These are phyloP conservation scores for Saraca asoca DNA, from an alignment of 331 rosid genomes.

Conservation along the genomic window DNA sequence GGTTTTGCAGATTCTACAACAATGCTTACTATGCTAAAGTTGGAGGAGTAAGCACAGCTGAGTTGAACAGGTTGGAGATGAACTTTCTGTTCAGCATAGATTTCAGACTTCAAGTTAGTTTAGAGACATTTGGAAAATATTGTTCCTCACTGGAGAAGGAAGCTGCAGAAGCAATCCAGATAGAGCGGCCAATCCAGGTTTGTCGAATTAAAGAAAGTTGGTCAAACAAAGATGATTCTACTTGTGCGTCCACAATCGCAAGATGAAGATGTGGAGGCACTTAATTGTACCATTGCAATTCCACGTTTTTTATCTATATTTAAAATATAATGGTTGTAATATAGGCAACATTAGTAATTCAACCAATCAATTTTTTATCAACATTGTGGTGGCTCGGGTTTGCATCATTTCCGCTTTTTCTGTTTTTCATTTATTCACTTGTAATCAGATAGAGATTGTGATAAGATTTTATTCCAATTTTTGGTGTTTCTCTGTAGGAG, in stretches of 20 bases:
- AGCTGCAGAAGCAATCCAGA: constrained; percentile 58
- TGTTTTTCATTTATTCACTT: constrained; percentile 25
- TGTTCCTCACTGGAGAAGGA: constrained; percentile 74
- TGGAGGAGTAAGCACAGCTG: constrained; percentile 85
- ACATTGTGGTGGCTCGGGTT: constrained; percentile 15
- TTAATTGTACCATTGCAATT: constrained; percentile 26
- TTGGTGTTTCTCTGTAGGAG: too few species aligned
- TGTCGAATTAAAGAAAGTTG: constrained; percentile 75
- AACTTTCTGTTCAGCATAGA: constrained; percentile 78
- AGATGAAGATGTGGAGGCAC: constrained; percentile 48
- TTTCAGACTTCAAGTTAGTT: constrained; percentile 82
- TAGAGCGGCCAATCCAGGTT: constrained; percentile 77
- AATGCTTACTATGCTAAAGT: constrained; percentile 98
- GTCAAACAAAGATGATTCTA: constrained; percentile 70
- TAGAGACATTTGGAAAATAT: constrained; percentile 71
- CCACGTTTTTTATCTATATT: constrained; percentile 22
- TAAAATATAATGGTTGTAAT: background rate
- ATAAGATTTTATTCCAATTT: background rate
- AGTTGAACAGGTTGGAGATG: constrained; percentile 88
- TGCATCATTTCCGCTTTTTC: constrained; percentile 18
- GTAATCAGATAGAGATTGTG: constrained; percentile 36
- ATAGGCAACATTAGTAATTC: constrained; percentile 32
- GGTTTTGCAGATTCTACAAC: constrained; percentile 78
- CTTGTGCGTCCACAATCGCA: constrained; percentile 69
- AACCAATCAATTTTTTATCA: constrained; percentile 19